These are phyloP conservation scores for Sclerotinia subarctica DNA, from an alignment of 2,329 filamentous ascomycete species.

Conservation along the genomic window DNA sequence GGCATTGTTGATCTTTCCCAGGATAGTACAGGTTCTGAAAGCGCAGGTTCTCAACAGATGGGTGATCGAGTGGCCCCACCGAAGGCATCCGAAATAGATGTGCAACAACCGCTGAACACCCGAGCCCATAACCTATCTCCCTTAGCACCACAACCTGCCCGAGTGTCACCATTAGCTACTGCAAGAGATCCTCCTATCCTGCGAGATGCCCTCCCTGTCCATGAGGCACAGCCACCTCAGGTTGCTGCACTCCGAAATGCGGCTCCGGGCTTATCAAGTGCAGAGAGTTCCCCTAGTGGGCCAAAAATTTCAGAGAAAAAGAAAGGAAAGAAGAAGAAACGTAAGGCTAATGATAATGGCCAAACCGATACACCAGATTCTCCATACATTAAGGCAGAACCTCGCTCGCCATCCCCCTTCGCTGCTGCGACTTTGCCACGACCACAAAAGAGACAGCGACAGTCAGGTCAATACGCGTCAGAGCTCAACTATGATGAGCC, in stretches of 20 bases:
- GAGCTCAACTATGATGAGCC: constrained; percentile 47
- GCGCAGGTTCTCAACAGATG: constrained; percentile 33
- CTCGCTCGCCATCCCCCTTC: constrained; percentile 60
- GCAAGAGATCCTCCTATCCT: constrained; percentile 39
- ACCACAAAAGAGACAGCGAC: constrained; percentile 56
- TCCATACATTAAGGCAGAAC: constrained; percentile 62
- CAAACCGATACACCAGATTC: constrained; percentile 44
- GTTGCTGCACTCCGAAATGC: constrained; percentile 54
- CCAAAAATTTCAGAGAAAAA: constrained; percentile 48
- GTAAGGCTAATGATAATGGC: constrained; percentile 44
- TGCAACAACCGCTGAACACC: constrained; percentile 43
- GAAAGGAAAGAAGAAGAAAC: constrained; percentile 54
- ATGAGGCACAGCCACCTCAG: constrained; percentile 47
- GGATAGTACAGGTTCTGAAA: constrained; percentile 15
- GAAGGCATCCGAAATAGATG: constrained; percentile 40
- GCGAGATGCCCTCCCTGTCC: constrained; percentile 30
- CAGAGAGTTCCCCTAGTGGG: constrained; percentile 55
- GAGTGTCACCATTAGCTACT: constrained; percentile 58
- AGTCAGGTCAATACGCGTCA: constrained; percentile 44
- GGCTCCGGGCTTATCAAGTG: constrained; percentile 49
- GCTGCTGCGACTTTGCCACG: constrained; percentile 51
- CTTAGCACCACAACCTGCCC: constrained; percentile 71
- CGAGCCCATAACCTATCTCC: constrained; percentile 71
- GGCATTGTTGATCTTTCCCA: constrained; percentile 22
- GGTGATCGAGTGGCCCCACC: constrained; percentile 40